Percentiles rank a stretch among this genome's conserved stretches.
These are phyloP conservation scores for Collybiopsis luxurians DNA, from an alignment of 768 basidiomycete genomes.

Conservation along the genomic window DNA sequence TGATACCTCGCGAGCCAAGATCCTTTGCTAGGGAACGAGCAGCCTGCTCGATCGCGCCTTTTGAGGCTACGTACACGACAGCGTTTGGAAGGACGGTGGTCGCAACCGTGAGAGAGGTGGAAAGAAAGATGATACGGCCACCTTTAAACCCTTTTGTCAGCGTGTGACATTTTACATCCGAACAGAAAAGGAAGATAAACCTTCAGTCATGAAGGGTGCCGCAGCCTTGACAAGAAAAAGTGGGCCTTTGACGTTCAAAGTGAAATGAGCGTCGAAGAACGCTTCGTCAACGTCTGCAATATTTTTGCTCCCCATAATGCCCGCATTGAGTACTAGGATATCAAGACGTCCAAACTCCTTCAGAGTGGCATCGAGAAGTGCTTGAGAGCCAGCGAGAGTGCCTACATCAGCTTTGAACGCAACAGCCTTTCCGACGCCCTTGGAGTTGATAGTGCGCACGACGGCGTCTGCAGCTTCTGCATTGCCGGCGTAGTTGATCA, in stretches of 20 bases:
- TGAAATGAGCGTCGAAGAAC: too few species aligned
- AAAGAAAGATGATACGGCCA: conserved; percentile 57
- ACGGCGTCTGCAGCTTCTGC: conserved; percentile 51
- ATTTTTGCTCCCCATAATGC: conserved; percentile 49
- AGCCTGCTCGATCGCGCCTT: too few species aligned
- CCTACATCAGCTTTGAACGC: conserved; percentile 52
- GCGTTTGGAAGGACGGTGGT: too few species aligned
- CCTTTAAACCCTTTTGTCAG: neutral
- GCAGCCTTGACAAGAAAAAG: too few species aligned
- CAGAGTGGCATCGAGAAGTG: too few species aligned
- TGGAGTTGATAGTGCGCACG: conserved; percentile 42
- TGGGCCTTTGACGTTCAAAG: too few species aligned
- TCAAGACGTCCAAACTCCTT: conserved; percentile 51
- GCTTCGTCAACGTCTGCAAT: conserved; percentile 49
- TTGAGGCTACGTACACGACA: too few species aligned
- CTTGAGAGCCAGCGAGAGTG: conserved; percentile 46
- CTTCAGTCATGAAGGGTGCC: too few species aligned
- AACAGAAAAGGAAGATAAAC: conserved; percentile 44
- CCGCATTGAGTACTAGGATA: conserved; percentile 59
- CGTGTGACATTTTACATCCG: conserved; percentile 10
- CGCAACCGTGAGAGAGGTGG: conserved; percentile 43
- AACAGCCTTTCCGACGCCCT: conserved; percentile 41
- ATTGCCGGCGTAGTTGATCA: too few species aligned
- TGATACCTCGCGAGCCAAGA: too few species aligned
- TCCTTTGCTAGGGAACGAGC: too few species aligned